A percentile compares a stretch with the other conserved stretches of the same genome.
Conservation (phyloP, 345 rosid genomes). For the Citrus sp. region DNA sequence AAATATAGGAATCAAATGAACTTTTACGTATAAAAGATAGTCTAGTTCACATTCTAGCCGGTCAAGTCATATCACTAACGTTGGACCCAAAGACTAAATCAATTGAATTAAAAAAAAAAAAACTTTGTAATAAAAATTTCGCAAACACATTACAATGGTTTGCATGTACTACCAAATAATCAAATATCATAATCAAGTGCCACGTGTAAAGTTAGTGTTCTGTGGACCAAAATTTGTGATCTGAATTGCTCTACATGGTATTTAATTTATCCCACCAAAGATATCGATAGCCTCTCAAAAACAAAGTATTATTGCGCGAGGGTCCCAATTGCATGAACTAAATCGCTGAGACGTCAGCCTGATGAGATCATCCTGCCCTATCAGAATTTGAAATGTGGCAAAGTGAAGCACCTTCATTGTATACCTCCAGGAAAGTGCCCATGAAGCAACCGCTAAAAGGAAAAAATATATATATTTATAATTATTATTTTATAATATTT, state of each 20-base stretch:
- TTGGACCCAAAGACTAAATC: background rate
- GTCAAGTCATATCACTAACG: background rate
- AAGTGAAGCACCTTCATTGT: slow-evolving; percentile 39
- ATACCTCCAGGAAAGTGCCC: slow-evolving; percentile 41
- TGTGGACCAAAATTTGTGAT: background rate
- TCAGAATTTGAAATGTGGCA: slow-evolving; percentile 29
- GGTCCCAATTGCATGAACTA: background rate
- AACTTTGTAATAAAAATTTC: background rate
- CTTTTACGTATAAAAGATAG: background rate
- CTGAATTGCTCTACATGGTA: background rate
- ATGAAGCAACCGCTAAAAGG: slow-evolving; percentile 23
- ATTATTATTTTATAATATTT: background rate
- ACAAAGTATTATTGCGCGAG: background rate
- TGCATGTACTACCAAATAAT: background rate
- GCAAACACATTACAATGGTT: background rate
- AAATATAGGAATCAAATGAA: accelerated
- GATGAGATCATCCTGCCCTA: slow-evolving; percentile 14
- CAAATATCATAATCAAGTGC: background rate
- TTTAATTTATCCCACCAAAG: background rate
- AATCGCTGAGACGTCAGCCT: slow-evolving; percentile 19
- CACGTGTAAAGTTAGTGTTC: background rate
- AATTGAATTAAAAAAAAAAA: background rate
- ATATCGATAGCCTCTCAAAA: background rate
- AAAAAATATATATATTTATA: background rate
- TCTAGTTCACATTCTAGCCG: background rate